Conservation (phyloP, 2,329 filamentous ascomycete genomes). For the Lasiodiplodia citricola region DNA sequence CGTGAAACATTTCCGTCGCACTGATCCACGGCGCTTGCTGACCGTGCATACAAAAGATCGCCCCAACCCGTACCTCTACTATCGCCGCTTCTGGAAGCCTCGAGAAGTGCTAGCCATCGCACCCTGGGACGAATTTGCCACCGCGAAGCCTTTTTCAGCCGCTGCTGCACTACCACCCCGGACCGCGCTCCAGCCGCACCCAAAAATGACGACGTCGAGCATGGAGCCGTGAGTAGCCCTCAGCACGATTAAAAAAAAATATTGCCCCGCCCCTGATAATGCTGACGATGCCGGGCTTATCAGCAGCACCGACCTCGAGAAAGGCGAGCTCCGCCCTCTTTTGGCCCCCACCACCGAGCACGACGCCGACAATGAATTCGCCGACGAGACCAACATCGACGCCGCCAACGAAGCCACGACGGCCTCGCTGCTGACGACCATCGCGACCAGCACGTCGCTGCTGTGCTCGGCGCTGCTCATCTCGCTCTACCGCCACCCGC, state of each 20-base stretch:
- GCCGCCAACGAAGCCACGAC: constrained; percentile 6
- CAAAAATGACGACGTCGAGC: constrained; percentile 6
- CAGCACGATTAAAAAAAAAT: neutral
- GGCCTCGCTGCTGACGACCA: constrained; percentile 10
- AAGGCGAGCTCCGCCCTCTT: constrained; percentile 16
- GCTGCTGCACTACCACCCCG: neutral
- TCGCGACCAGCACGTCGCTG: neutral
- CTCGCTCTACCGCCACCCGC: constrained; percentile 8
- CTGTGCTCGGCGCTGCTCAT: constrained; percentile 11
- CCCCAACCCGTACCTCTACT: constrained; percentile 14
- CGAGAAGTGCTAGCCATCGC: neutral
- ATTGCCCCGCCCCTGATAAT: neutral
- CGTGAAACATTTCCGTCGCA: constrained; percentile 15
- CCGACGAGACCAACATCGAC: neutral
- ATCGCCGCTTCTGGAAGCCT: constrained; percentile 7
- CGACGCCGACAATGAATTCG: neutral
- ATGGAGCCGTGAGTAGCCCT: constrained; percentile 1
- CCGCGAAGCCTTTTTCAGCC: neutral
- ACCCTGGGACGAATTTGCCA: neutral
- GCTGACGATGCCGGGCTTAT: neutral
- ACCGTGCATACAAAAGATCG: constrained; percentile 19
- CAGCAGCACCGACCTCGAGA: constrained; percentile 12
- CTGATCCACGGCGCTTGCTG: constrained; percentile 9
- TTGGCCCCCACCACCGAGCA: neutral
- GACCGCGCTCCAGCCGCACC: constrained; percentile 2